A percentile compares a stretch with the other conserved stretches of the same genome.
Conservation (phyloP, 2,329 filamentous ascomycete genomes). For the Xylaria sp. region DNA sequence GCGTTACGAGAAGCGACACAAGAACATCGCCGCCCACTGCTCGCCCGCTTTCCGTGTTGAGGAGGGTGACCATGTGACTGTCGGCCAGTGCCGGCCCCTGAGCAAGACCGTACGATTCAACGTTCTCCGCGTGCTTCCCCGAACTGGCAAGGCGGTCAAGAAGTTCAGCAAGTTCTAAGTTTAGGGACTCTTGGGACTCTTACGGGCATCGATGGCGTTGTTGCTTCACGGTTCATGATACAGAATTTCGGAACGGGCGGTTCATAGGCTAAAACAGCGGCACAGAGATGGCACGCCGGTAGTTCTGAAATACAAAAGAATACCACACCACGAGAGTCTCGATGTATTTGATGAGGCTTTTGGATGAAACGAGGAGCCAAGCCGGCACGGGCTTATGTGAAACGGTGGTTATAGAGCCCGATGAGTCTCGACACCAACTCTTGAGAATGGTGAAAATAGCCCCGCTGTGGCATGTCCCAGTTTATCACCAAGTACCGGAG, state of each 20-base stretch:
- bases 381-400: slow-evolving; percentile 23
- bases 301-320: slow-evolving; percentile 52
- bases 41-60: slow-evolving; percentile 99
- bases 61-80: slow-evolving; percentile 99
- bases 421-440: slow-evolving; percentile 15
- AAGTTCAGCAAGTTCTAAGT: slow-evolving; percentile 98
- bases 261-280: slow-evolving; percentile 51
- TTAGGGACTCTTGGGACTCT: slow-evolving; percentile 58
- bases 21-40: slow-evolving; percentile 99
- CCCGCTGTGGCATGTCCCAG: background rate
- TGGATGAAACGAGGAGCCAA: slow-evolving; percentile 27
- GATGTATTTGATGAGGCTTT: slow-evolving; percentile 34
- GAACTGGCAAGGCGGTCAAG: slow-evolving; percentile 98
- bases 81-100: slow-evolving; percentile 98
- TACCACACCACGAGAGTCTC: slow-evolving; percentile 41
- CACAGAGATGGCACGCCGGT: slow-evolving; percentile 50
- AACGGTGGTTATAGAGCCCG: slow-evolving; percentile 14
- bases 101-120: slow-evolving; percentile 99
- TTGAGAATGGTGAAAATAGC: slow-evolving; percentile 13
- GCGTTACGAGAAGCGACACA: slow-evolving; percentile 99
- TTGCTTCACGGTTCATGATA: slow-evolving; percentile 59
- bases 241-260: slow-evolving; percentile 52
- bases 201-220: slow-evolving; percentile 64
- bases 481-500: slow-evolving; percentile 8
- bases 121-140: slow-evolving; percentile 97